Evolutionary conservation across 495 filamentous ascomycete genomes (phyloP), one percentile per base, ranked within the genome.

Genomic region (Eremomyces bilateralis): DNA sequence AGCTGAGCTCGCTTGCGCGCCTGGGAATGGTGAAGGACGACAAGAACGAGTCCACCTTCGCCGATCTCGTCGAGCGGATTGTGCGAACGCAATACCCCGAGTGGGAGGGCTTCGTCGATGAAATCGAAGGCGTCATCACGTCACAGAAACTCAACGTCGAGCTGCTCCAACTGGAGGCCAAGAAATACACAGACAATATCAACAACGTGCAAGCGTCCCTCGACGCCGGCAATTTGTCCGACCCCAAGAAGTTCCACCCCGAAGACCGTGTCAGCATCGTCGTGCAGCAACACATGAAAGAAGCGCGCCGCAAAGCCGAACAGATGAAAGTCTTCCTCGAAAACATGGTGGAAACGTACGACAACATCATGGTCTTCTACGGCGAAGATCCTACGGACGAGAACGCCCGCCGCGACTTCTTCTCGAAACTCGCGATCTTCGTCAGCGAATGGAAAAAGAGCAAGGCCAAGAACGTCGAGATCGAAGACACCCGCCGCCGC

Each of bases 11-110:
- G 1, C 73, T 97, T n/a, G 78, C 80, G 24, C 71, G 88, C 17
- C 61, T 97, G 21, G 88, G 77, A 19, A 97, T 95, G 80, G 80
- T 95, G 37, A 97, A 97, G 56, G 88, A 97, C 45, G 82, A 91
- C 59, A 93, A 94, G 68, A 97, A 97, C 48, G 76, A 95, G 52
- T 80, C 79, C 3, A 93, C 80, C 1, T 84, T 97, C 50, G 82
- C 84, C 25, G 88, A 97, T 54, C 66, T 93, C 24, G 81, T 95
- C n/a, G 88, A 97, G 53, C 77, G 85, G 42, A 92, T 94, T 42
- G 85, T 97, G 29, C 76, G 88, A 20, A 82, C 76, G 42, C 88
- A 94, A 52, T 95, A 94, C 44, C 80, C 88, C 1, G 77, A 94
- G 53, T 95, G 82, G 80, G 82, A 94, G 53, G 62, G 62, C 21